Conservation (phyloP, 805 yeast genomes). For the Candida ascalaphidarum region DNA sequence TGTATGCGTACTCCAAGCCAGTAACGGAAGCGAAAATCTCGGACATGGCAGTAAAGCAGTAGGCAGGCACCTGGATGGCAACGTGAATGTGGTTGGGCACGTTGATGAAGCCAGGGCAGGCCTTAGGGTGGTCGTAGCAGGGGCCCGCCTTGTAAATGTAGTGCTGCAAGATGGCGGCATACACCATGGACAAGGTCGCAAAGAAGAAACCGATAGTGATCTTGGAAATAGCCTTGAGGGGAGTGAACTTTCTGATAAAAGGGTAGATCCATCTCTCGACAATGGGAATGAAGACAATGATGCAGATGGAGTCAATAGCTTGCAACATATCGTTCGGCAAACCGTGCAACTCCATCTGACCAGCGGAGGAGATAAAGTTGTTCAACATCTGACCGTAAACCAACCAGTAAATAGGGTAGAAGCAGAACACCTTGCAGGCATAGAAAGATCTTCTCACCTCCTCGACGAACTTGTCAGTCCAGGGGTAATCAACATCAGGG, state of each 20-base stretch:
- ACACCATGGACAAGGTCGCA: constrained; percentile 58
- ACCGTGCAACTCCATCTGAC: constrained; percentile 64
- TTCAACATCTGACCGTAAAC: constrained; percentile 64
- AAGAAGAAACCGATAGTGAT: constrained; percentile 64
- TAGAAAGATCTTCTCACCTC: constrained; percentile 57
- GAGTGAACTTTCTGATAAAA: constrained; percentile 35
- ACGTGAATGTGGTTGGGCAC: constrained; percentile 53
- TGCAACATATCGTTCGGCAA: constrained; percentile 76
- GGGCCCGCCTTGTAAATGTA: constrained; percentile 65
- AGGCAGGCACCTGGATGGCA: constrained; percentile 66
- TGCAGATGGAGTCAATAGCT: constrained; percentile 66
- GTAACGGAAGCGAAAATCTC: constrained; percentile 77
- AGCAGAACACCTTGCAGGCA: constrained; percentile 67
- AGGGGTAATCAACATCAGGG: constrained; percentile 38
- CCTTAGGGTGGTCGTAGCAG: constrained; percentile 55
- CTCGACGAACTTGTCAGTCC: constrained; percentile 68
- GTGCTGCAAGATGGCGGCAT: constrained; percentile 70
- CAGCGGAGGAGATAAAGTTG: constrained; percentile 69
- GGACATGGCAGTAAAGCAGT: constrained; percentile 62
- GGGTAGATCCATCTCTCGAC: constrained; percentile 50
- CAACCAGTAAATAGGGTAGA: constrained; percentile 69
- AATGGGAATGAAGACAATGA: constrained; percentile 71
- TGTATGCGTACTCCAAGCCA: constrained; percentile 77
- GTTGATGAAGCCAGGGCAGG: constrained; percentile 38
- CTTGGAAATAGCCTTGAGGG: constrained; percentile 63